A percentile compares a stretch with the other conserved stretches of the same genome.
Conservation (phyloP, 805 yeast genomes). For the Wickerhamiella musiphila region DNA sequence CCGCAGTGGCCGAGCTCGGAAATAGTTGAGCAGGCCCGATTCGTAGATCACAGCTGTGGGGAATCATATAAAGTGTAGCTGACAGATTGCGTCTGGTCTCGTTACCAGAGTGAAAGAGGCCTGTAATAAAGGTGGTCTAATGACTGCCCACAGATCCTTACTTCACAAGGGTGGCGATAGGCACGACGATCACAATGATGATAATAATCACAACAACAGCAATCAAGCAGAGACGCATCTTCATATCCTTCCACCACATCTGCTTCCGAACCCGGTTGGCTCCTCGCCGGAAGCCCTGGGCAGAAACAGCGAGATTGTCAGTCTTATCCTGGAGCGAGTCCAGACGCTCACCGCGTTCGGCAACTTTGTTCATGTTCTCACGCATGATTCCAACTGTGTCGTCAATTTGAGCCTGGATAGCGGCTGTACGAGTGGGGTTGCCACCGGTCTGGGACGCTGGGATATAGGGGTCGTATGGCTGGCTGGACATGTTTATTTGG, state of each 20-base stretch:
- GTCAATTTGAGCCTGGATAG: constrained; percentile 80
- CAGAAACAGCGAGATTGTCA: constrained; percentile 77
- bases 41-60: too few species aligned
- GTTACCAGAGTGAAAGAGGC: too few species aligned
- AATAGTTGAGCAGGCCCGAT: too few species aligned
- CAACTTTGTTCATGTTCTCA: constrained; percentile 88
- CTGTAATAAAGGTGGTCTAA: too few species aligned
- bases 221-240: constrained; percentile 82
- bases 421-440: constrained; percentile 49
- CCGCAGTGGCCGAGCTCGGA: too few species aligned
- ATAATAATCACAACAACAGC: constrained; percentile 61
- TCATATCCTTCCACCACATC: constrained; percentile 98
- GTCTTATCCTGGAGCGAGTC: constrained; percentile 88
- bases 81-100: too few species aligned
- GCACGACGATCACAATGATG: constrained; percentile 76
- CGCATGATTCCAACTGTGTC: constrained; percentile 97
- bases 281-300: constrained; percentile 89
- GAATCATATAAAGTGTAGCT: too few species aligned
- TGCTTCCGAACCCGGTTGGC: constrained; percentile 95
- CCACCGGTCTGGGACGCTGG: constrained; percentile 37
- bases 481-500: too few species aligned
- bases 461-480: constrained; percentile 74
- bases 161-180: constrained; percentile 74
- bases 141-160: constrained; percentile 2
- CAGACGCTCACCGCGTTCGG: constrained; percentile 85